phyloP scores from a whole-genome alignment of 208 protist genomes.

The Trypanosoma avium region DNA sequence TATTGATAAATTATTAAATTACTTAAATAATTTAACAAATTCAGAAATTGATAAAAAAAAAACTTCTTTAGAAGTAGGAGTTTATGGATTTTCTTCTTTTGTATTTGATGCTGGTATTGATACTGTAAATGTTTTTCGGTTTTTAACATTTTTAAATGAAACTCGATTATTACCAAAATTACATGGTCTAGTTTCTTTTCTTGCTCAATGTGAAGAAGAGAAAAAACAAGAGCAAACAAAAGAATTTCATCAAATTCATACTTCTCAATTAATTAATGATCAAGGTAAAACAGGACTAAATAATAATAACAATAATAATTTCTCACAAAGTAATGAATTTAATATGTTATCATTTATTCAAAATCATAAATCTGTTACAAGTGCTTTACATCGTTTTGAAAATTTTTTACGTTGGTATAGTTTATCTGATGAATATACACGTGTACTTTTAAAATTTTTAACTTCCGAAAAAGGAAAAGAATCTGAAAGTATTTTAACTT shows the following conservation, averaged over 20 bases:
- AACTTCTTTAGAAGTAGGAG: neutral
- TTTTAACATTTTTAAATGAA: slow-evolving; percentile 58
- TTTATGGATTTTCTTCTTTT: slow-evolving; percentile 44
- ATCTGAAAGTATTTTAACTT: neutral
- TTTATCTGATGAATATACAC: slow-evolving; percentile 25
- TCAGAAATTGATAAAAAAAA: slow-evolving; percentile 5
- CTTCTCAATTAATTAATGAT: too few relatives aligned
- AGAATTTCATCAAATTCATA: neutral
- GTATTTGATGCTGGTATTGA: slow-evolving; percentile 79
- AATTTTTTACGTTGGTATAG: slow-evolving; percentile 40
- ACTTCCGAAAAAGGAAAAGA: neutral
- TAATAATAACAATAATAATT: neutral
- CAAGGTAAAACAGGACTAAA: neutral
- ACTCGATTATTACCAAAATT: slow-evolving; percentile 72
- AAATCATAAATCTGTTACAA: slow-evolving; percentile 3
- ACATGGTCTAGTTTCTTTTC: slow-evolving; percentile 52
- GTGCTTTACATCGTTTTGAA: slow-evolving; percentile 33
- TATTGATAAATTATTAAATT: slow-evolving; percentile 37
- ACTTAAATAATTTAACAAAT: slow-evolving; percentile 10
- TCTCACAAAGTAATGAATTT: neutral
- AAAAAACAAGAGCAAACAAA: neutral
- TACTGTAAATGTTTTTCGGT: slow-evolving; percentile 61
- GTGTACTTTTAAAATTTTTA: slow-evolving; percentile 5
- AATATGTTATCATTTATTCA: neutral
- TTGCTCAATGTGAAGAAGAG: slow-evolving; percentile 16